These are phyloP conservation scores for Coniochaeta sp. DNA, from an alignment of 2,329 filamentous ascomycete genomes.

Conservation along the genomic window DNA sequence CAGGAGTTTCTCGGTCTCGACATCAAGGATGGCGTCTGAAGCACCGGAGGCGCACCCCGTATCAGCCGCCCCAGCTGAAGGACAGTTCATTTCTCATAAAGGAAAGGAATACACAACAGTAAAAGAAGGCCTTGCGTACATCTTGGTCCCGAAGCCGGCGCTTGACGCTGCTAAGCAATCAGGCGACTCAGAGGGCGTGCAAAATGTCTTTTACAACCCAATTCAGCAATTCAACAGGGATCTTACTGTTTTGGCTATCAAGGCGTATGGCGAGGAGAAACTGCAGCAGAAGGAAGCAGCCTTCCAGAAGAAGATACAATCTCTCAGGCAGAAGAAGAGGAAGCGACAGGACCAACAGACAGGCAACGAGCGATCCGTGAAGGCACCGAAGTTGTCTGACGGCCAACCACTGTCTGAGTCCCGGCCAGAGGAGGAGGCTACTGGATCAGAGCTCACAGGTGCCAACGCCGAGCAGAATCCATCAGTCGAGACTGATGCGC, in stretches of 20 bases:
- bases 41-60: conserved; percentile 9
- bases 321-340: conserved; percentile 31
- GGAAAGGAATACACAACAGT: conserved; percentile 44
- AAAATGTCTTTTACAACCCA: conserved; percentile 95
- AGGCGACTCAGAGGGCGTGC: conserved; percentile 48
- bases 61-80: conserved; percentile 18
- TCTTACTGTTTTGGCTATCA: conserved; percentile 85
- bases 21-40: not conserved
- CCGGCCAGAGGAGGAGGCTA: conserved; percentile 4
- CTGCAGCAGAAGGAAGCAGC: conserved; percentile 41
- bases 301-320: conserved; percentile 48
- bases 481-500: not conserved
- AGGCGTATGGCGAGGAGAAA: conserved; percentile 70
- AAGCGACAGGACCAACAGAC: conserved; percentile 35
- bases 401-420: conserved; percentile 9
- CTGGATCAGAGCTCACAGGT: conserved; percentile 6
- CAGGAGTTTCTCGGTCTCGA: not conserved
- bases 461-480: conserved; percentile 2
- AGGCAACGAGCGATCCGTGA: conserved; percentile 22
- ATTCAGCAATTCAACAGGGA: conserved; percentile 99
- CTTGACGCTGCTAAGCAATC: conserved; percentile 26
- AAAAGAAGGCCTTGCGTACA: conserved; percentile 49
- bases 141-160: conserved; percentile 41
- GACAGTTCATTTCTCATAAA: conserved; percentile 27
- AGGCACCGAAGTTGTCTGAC: conserved; percentile 16